A percentile compares a stretch with the other conserved stretches of the same genome.
Conservation (phyloP, 2,329 filamentous ascomycete genomes). For the Capronia epimyces region DNA sequence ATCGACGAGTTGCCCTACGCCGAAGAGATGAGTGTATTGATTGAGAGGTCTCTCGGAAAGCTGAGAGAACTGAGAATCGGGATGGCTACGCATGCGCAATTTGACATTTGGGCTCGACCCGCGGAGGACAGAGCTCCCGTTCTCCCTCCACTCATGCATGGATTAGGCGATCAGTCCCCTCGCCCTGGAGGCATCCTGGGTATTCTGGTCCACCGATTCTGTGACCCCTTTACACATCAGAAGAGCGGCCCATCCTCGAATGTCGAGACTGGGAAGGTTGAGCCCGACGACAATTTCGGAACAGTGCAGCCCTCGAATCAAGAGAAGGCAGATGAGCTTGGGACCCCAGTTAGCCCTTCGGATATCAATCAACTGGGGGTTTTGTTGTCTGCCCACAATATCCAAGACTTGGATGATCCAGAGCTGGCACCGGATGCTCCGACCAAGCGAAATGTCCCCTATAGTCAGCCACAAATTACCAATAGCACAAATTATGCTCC, state of each 20-base stretch:
- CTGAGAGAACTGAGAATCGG: conserved; percentile 69
- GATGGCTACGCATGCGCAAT: conserved; percentile 54
- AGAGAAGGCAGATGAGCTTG: conserved; percentile 10
- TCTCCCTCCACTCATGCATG: conserved; percentile 19
- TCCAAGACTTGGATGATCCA: conserved; percentile 18
- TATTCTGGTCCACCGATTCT: conserved; percentile 61
- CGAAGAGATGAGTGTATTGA: conserved; percentile 73
- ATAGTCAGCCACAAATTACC: not conserved
- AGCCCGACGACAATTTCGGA: conserved; percentile 1
- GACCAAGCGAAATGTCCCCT: conserved; percentile 6
- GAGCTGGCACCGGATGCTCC: conserved; percentile 5
- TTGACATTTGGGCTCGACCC: conserved; percentile 32
- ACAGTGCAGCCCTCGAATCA: not conserved
- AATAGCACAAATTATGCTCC: conserved; percentile 4
- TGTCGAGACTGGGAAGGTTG: conserved; percentile 1
- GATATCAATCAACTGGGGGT: conserved; percentile 24
- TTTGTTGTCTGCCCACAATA: conserved; percentile 21
- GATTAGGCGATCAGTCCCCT: conserved; percentile 49
- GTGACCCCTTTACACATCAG: conserved; percentile 41
- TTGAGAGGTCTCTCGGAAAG: conserved; percentile 62
- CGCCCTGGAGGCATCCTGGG: conserved; percentile 62
- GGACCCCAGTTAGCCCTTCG: conserved; percentile 2
- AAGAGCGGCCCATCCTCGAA: conserved; percentile 1
- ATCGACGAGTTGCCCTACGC: conserved; percentile 78
- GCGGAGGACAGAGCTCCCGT: conserved; percentile 21